These are phyloP conservation scores for Boletus rubropictus DNA, from an alignment of 768 basidiomycete species.

Conservation along the genomic window DNA sequence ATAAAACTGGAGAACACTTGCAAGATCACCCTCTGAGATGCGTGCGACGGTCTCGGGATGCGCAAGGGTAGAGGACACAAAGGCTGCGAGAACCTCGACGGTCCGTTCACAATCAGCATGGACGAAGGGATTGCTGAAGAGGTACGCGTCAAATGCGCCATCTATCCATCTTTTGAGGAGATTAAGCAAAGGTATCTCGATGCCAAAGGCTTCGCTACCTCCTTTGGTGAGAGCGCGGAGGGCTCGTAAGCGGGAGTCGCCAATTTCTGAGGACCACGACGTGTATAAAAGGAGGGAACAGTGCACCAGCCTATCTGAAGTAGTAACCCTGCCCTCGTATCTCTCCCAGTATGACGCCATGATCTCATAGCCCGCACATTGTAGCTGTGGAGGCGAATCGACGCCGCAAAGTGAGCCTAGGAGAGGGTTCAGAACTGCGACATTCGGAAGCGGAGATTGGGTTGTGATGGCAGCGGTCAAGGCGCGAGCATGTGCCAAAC, in stretches of 20 bases:
- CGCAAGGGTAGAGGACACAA: slow-evolving; percentile 48
- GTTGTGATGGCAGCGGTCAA: slow-evolving; percentile 48
- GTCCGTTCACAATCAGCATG: slow-evolving; percentile 58
- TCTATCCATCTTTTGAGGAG: slow-evolving; percentile 62
- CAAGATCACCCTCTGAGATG: slow-evolving; percentile 53
- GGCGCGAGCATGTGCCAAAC: slow-evolving; percentile 54
- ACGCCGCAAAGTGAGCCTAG: slow-evolving; percentile 52
- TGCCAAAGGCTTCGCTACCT: slow-evolving; percentile 56
- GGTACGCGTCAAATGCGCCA: slow-evolving; percentile 53
- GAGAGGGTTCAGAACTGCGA: slow-evolving; percentile 52
- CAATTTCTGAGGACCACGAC: slow-evolving; percentile 61
- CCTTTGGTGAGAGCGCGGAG: slow-evolving; percentile 57
- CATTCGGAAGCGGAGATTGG: slow-evolving; percentile 51
- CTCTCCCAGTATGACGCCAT: slow-evolving; percentile 66
- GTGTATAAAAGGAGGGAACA: slow-evolving; percentile 55
- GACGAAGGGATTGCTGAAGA: slow-evolving; percentile 34
- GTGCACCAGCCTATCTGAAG: slow-evolving; percentile 56
- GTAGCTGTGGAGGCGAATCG: slow-evolving; percentile 50
- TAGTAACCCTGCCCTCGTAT: slow-evolving; percentile 41
- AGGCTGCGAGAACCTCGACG: slow-evolving; percentile 53
- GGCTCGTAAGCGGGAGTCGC: slow-evolving; percentile 67
- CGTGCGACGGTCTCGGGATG: slow-evolving; percentile 52
- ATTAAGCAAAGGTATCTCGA: slow-evolving; percentile 52
- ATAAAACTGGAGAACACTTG: slow-evolving; percentile 56
- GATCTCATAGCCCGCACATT: slow-evolving; percentile 67